These are phyloP conservation scores for Wallemia mellicola DNA, from an alignment of 1,284 basidiomycete species.

Conservation along the genomic window DNA sequence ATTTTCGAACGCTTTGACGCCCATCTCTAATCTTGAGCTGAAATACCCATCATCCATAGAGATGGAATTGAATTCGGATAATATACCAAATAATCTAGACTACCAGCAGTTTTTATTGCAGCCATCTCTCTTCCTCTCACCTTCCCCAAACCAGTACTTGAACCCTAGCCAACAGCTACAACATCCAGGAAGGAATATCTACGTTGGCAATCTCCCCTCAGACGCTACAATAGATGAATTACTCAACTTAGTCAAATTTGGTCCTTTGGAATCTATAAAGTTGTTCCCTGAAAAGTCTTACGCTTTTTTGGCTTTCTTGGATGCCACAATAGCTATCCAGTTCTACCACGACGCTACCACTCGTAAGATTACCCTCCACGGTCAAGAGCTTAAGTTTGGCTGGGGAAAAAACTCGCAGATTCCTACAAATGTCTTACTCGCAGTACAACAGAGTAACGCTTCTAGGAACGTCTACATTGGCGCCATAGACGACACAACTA, in stretches of 20 bases:
- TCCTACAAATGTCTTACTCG: conserved; percentile 46
- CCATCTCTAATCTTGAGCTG: not conserved
- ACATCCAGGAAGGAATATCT: conserved; percentile 59
- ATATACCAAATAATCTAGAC: not conserved
- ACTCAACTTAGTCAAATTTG: conserved; percentile 88
- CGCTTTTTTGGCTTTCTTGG: conserved; percentile 90
- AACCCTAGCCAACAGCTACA: not conserved
- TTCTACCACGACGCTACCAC: conserved; percentile 84
- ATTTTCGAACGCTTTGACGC: not conserved
- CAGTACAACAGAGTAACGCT: conserved; percentile 64
- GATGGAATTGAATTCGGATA: not conserved
- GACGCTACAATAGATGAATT: conserved; percentile 91
- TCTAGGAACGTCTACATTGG: conserved; percentile 82
- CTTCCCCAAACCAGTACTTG: not conserved
- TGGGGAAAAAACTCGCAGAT: conserved; percentile 83
- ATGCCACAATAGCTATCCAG: conserved; percentile 59
- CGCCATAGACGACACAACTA: conserved; percentile 54
- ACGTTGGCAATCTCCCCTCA: conserved; percentile 85
- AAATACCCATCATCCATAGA: not conserved
- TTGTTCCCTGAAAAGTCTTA: conserved; percentile 93
- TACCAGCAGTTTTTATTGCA: not conserved
- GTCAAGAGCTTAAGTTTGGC: conserved; percentile 77
- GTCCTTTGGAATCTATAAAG: conserved; percentile 77
- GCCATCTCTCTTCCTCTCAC: not conserved
- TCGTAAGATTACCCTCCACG: conserved; percentile 66